Evolutionary conservation across 345 rosid genomes (phyloP), one percentile per base, ranked within the genome.

Genomic region (Crucihimalaya himalaica): DNA sequence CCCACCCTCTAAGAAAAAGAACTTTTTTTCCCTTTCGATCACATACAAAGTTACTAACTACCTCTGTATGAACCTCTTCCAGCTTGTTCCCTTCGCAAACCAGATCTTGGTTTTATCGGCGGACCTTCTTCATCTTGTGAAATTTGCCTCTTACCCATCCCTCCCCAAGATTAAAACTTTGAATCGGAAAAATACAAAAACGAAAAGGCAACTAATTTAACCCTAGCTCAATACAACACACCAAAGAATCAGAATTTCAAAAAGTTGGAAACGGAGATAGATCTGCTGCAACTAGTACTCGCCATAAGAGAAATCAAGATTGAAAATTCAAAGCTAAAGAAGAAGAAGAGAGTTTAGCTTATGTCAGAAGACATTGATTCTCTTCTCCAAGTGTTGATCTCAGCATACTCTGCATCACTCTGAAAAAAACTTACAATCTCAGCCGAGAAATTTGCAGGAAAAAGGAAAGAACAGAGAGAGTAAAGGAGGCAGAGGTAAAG

Each of bases 1-100:
- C 73, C 61, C 11, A 32, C 57, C 77, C 76, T 48, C 29, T 4
- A 23, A 63, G 54, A 56, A 28, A 68, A 66, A 0, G 15, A 71
- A 16, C 21, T 6, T 39, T 70, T 51, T 27, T 23, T 9, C 14
- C 5, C 27, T 51, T 19, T 73, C 68, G 62, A 72, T 54, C 4
- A 50, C 27, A 47, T 7, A 61, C 63, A 37, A 65, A 77, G 47
- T 32, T 12, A 77, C 97, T 93, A 93, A 72, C 98, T 89, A 72
- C 94, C 98, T 80, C 98, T 81, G 74, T 93, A 93, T 13, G 97
- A 91, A 64, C 98, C 97, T 89, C 98, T 82, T 25, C 98, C 98
- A 8, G 98, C 98, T 80, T 93, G 97, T 53, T 93, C 87, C 60
- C 92, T 89, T 85, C 96, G 78, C 63, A 93, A 83, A 67, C 93